Evolutionary conservation across 345 rosid species (phyloP), one percentile per base, ranked within the genome.

Genomic region (Passiflora organensis): DNA sequence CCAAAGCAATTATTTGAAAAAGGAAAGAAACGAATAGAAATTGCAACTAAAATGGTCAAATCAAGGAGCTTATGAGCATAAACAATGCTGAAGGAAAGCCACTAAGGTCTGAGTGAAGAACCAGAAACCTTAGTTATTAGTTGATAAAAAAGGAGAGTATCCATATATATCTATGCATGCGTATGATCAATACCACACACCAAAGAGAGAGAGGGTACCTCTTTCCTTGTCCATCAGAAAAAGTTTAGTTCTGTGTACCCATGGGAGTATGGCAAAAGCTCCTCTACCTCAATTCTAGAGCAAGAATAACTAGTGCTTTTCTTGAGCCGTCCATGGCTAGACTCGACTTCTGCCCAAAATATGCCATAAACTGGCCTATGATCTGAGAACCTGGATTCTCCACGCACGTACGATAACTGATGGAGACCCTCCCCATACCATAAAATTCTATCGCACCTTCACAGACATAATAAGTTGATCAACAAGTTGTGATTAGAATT

Each of bases 371-470:
- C 99, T 16, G 99, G 99, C 73, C 97, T 83, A 63, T 93, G 99
- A 69, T 93, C 99, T 1, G 99, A 93, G 76, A 93, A 93, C 65
- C 79, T 74, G 10, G 99, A 93, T 74, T 93, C 99, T 0, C 94
- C 99, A 22, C 96, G 85, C 11, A 86, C 97, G 52, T 93, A 93
- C 19, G 88, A 79, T 72, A 78, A 41, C 43, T 93, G 99, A 41
- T 89, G 99, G 43, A 93, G 78, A 47, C 99, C 99, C 79, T 86
- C 95, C 53, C 99, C 99, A 58, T 83, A 47, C 99, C 99, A 93
- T 56, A 93, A 55, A 75, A 93, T 93, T 58, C 99, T 51, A 70
- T 93, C 99, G 37, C 99, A 93, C 99, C 99, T 93, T 68, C 17
- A 58, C 45, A 55, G 19, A 34, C 8, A 54, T 49, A 62, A 18